Conservation (phyloP, 768 basidiomycete genomes). For the Mycena venus region DNA sequence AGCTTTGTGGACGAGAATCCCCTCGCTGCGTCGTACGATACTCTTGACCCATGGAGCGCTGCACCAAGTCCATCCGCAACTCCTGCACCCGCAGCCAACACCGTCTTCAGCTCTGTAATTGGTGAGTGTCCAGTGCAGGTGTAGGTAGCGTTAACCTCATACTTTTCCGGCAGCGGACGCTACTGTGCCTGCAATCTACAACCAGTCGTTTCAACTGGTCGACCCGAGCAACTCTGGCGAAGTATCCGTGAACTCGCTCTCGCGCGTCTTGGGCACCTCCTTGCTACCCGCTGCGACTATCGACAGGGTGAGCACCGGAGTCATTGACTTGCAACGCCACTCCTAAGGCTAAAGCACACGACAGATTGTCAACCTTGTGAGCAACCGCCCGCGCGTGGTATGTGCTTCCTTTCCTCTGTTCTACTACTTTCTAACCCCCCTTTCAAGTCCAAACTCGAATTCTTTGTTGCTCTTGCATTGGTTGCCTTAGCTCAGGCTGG, state of each 20-base stretch:
- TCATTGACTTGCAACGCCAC: neutral
- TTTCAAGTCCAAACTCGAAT: constrained; percentile 79
- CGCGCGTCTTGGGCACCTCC: constrained; percentile 84
- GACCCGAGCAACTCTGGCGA: constrained; percentile 82
- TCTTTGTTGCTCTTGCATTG: constrained; percentile 91
- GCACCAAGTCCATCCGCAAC: constrained; percentile 80
- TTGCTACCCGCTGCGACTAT: constrained; percentile 84
- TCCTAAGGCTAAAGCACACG: constrained; percentile 15
- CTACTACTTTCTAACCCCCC: neutral
- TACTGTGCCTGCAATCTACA: constrained; percentile 84
- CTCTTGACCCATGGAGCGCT: constrained; percentile 85
- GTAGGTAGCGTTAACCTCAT: neutral
- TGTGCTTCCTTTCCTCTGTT: neutral
- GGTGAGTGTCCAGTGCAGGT: constrained; percentile 56
- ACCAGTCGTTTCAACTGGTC: constrained; percentile 77
- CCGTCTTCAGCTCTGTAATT: constrained; percentile 78
- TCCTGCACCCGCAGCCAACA: constrained; percentile 62
- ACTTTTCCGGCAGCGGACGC: constrained; percentile 71
- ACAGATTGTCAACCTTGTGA: constrained; percentile 94
- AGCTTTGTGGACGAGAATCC: constrained; percentile 87
- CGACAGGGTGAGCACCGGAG: constrained; percentile 71
- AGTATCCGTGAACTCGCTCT: constrained; percentile 85
- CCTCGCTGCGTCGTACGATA: constrained; percentile 81
- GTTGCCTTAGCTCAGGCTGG: constrained; percentile 89
- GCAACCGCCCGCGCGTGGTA: constrained; percentile 77